These are phyloP conservation scores for Holtermanniella nyarrowii DNA, from an alignment of 768 basidiomycete genomes.

Conservation along the genomic window DNA sequence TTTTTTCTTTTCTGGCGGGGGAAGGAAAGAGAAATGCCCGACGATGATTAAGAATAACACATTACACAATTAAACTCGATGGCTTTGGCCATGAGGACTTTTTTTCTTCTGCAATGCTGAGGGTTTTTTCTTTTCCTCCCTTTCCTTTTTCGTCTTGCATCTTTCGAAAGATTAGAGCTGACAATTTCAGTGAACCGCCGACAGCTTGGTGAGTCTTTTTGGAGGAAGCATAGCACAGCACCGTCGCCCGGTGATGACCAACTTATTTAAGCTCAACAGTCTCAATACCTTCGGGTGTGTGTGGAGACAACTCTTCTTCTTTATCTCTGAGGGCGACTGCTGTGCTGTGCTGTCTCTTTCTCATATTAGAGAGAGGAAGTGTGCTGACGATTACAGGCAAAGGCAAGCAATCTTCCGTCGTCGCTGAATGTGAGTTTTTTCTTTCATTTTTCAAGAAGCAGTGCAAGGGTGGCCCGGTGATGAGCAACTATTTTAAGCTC, in stretches of 20 bases:
- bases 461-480: conserved; percentile 20
- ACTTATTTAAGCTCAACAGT: neutral
- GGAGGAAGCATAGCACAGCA: neutral
- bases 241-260: neutral
- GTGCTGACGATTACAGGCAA: conserved; percentile 24
- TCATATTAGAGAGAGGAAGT: neutral
- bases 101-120: conserved; percentile 41
- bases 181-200: no score
- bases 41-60: conserved; percentile 36
- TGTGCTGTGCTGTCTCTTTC: neutral
- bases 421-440: conserved; percentile 27
- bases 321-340: neutral
- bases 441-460: conserved; percentile 3
- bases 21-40: neutral
- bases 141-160: no score
- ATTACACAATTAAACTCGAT: conserved; percentile 32
- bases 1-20: conserved; percentile 1
- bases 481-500: conserved; percentile 41
- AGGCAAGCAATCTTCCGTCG: conserved; percentile 14
- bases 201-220: neutral
- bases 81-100: conserved; percentile 25
- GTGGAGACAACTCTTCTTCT: neutral
- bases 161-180: no score
- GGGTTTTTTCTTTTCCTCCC: neutral
- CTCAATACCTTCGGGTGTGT: neutral